phyloP scores from a whole-genome alignment of 2,329 filamentous ascomycete genomes.

The Thelonectria discophora region DNA sequence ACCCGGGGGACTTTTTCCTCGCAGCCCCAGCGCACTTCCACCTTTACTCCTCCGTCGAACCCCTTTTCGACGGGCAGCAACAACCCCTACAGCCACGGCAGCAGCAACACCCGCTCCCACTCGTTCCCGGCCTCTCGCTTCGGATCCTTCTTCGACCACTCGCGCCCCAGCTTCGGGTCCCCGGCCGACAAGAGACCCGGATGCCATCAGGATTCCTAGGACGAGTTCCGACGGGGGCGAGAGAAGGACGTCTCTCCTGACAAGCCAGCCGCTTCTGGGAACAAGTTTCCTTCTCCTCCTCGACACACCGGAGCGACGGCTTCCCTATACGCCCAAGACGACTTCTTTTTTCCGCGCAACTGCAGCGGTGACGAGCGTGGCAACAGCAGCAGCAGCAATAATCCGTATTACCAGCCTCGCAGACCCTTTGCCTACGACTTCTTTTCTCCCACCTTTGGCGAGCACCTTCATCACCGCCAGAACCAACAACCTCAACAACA shows the following conservation, averaged over 20 bases:
- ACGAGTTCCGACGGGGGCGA: constrained; percentile 35
- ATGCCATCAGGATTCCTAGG: constrained; percentile 31
- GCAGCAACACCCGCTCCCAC: constrained; percentile 23
- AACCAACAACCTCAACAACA: constrained; percentile 21
- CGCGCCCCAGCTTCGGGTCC: constrained; percentile 20
- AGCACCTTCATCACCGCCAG: constrained; percentile 3
- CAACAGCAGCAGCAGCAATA: constrained; percentile 12
- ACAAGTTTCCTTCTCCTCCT: neutral
- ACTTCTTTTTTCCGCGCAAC: constrained; percentile 15
- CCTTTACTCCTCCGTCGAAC: neutral
- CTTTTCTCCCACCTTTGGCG: constrained; percentile 14
- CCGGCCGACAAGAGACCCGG: constrained; percentile 10
- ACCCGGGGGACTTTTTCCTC: no score
- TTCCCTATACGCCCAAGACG: constrained; percentile 25
- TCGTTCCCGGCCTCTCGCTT: constrained; percentile 32
- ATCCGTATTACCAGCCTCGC: constrained; percentile 48
- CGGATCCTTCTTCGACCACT: constrained; percentile 37
- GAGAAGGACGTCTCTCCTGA: constrained; percentile 28
- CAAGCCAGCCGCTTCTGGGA: constrained; percentile 16
- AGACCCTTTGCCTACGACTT: constrained; percentile 26
- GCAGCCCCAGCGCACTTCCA: no score
- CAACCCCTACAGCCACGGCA: no score
- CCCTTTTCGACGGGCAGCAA: neutral
- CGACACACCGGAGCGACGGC: constrained; percentile 1
- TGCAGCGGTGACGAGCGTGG: constrained; percentile 29